These are phyloP conservation scores for Komagataella kurtzmanii DNA, from an alignment of 805 yeast genomes.

Conservation along the genomic window DNA sequence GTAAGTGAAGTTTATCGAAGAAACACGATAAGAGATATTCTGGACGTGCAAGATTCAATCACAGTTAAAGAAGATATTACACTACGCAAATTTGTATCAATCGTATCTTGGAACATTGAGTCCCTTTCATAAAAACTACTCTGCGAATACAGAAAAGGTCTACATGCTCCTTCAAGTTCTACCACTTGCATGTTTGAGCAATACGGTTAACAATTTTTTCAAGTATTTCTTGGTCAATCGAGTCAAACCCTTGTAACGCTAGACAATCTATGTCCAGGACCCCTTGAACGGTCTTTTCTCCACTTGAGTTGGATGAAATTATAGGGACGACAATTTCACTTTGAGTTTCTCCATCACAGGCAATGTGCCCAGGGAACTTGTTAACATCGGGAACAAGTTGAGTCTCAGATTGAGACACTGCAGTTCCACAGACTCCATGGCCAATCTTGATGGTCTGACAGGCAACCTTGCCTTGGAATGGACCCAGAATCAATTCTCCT, in stretches of 20 bases:
- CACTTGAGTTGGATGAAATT: slow-evolving; percentile 15
- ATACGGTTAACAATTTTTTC: slow-evolving; percentile 46
- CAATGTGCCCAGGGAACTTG: slow-evolving; percentile 82
- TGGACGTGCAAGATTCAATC: too few relatives aligned
- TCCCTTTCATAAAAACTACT: too few relatives aligned
- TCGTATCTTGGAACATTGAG: too few relatives aligned
- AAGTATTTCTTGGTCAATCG: slow-evolving; percentile 41
- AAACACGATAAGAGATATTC: too few relatives aligned
- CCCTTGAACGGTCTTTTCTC: slow-evolving; percentile 29
- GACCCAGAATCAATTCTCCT: slow-evolving; percentile 59
- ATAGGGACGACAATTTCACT: slow-evolving; percentile 92
- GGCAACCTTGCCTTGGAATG: slow-evolving; percentile 95
- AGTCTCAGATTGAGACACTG: slow-evolving; percentile 44
- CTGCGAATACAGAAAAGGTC: too few relatives aligned
- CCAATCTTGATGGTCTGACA: slow-evolving; percentile 76
- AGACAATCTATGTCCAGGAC: slow-evolving; percentile 84
- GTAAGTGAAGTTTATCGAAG: too few relatives aligned
- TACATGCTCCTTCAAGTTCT: not conserved
- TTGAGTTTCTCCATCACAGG: slow-evolving; percentile 91
- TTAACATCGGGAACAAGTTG: slow-evolving; percentile 74
- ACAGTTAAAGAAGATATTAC: too few relatives aligned
- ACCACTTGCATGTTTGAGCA: slow-evolving; percentile 40
- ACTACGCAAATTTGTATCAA: too few relatives aligned
- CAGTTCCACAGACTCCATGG: slow-evolving; percentile 85
- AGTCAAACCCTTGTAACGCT: slow-evolving; percentile 50